These are phyloP conservation scores for Cladosporium sp. DNA, from an alignment of 2,329 filamentous ascomycete genomes.

Conservation along the genomic window DNA sequence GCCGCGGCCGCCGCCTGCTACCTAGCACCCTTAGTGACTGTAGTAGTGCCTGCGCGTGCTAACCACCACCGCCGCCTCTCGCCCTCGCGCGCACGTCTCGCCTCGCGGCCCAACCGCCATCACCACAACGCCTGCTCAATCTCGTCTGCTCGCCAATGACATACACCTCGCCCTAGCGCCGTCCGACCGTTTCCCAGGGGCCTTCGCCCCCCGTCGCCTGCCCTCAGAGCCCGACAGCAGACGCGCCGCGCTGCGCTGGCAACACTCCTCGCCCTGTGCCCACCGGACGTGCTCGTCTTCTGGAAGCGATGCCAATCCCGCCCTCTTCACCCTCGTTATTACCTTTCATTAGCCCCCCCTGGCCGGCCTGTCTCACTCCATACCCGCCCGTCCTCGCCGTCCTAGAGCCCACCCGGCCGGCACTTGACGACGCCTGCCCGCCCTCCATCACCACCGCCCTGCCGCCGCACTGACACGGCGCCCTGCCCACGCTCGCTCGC, in stretches of 20 bases:
- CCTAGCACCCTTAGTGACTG: too few species aligned
- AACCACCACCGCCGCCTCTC: not conserved
- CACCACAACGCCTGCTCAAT: conserved; percentile 5
- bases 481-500: not conserved
- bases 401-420: conserved; percentile 5
- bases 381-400: conserved; percentile 3
- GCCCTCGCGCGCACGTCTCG: conserved; percentile 9
- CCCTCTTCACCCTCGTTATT: conserved; percentile 12
- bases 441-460: not conserved
- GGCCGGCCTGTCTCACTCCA: conserved; percentile 8
- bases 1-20: too few species aligned
- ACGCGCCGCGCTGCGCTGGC: conserved; percentile 9
- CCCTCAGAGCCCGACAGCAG: conserved; percentile 1
- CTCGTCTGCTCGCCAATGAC: conserved; percentile 12
- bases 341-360: conserved; percentile 13
- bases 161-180: conserved; percentile 6
- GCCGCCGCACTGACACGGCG: not conserved
- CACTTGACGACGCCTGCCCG: conserved; percentile 2
- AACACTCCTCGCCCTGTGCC: conserved; percentile 7
- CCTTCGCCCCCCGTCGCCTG: not conserved
- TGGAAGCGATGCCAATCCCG: conserved; percentile 11
- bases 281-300: conserved; percentile 1
- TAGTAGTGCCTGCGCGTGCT: too few species aligned
- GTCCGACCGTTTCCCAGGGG: not conserved
- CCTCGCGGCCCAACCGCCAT: conserved; percentile 1